Evolutionary conservation across 2,329 filamentous ascomycete genomes (phyloP), one percentile per base, ranked within the genome.

Genomic region (Penicillium janthinellum): DNA sequence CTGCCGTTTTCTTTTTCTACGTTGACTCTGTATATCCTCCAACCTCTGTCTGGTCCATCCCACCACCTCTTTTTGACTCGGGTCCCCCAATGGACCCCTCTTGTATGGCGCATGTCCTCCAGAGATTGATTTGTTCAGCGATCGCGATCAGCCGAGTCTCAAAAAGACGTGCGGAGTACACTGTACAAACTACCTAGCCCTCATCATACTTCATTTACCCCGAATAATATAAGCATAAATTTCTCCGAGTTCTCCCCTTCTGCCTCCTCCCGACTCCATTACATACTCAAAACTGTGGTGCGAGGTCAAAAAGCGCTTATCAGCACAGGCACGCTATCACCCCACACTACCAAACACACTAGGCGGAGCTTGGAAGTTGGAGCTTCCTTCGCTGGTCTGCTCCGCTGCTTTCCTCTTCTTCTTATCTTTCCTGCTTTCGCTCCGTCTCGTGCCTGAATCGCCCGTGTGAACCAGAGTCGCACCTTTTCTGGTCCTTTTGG

Each of bases 291-390:
- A 53, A 53, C 38, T 41, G 51, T 42, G 38, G 51, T 22, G 51
- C 38, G 51, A 42, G 39, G 39, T 41, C 42, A 44, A 53, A 44
- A 25, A 44, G 48, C 34, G 41, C 56, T 58, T 58, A 58, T 58
- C 56, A 53, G 56, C 42, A 14, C n/a, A 47, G 31, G 48, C n/a
- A 44, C 38, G 31, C 56, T 58, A 53, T 53, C 49, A 53, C 56
- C 56, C 56, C 56, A 58, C 56, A 58, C 31, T 20, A 20, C 39
- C 11, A 48, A 35, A 55, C 37, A 45, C 42, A 45, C 42, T 58
- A 48, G 53, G n/a, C 12, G 49, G 41, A 58, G 56, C 56, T 58
- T 45, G 55, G 48, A 38, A 49, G 41, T 52, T 58, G 55, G 48
- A 45, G 56, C 49, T 52, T 58, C 56, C 42, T 25, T 35, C 17